Base-by-base conservation (phyloP, 345 rosid species). In the Noccaea bulbosa region DNA sequence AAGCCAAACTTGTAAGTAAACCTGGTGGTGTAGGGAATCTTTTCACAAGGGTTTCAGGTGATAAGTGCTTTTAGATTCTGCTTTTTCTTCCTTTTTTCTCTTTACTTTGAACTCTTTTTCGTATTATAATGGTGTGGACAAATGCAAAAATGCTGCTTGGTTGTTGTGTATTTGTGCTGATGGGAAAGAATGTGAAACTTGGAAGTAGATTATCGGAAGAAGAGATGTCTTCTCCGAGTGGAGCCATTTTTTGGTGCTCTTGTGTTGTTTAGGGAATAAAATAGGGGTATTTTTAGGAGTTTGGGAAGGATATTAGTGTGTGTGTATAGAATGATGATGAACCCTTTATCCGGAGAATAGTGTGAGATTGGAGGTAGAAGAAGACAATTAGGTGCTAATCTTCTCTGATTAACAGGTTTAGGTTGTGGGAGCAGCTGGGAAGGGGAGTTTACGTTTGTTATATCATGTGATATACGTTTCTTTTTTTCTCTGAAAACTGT, bases 161-260 rank as follows among this genome's bases (percentile, higher is more conserved):
- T 69, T 76, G 71, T 87, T 76, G 71, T 87, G 88, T 84, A 86
- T 68, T 70, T 33, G 67, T 72, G 79, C 78, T 78, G 78, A 69
- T 63, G 71, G 61, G 74, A 80, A 77, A 69, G 60, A 72, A 71
- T 73, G 50, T 51, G 76, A 75, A 75, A 75, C 56, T 71, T 73
- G 86, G 82, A 74, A 74, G 82, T 84, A 77, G 64, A 76, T 73
- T 40, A 65, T 66, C 30, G 67, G 61, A 73, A 58, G 67, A 55
- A 59, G 73, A 32, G 16, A 63, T 72, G 75, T 74, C 80, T 80
- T 54, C 59, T 68, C 65, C 40, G 56, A 57, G 78, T 65, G 83
- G 89, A 82, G 85, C 84, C 71, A 71, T 85, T 76, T 83, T 83
- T 82, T 83, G 83, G 75, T 86, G 91, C 87, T 83, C 87, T 77